These are phyloP conservation scores for Trichodelitschia bisporula DNA, from an alignment of 495 filamentous ascomycete genomes.

Conservation along the genomic window DNA sequence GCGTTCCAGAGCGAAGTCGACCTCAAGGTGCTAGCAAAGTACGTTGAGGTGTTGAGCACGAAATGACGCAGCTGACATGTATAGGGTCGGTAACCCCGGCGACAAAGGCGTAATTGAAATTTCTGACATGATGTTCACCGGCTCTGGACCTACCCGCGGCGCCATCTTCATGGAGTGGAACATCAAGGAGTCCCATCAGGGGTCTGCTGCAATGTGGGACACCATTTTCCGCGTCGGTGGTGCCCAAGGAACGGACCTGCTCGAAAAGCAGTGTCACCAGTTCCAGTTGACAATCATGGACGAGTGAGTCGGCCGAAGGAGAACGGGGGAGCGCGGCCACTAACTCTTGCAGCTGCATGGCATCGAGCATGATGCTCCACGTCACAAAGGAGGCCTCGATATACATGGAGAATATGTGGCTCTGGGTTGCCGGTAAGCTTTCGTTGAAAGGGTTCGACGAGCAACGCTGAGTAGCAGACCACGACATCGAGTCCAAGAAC, in stretches of 20 bases:
- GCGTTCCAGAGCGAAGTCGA: conserved; percentile 1
- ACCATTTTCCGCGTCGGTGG: neutral
- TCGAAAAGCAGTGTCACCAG: conserved; percentile 30
- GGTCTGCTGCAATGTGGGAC: neutral
- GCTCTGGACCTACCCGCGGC: conserved; percentile 25
- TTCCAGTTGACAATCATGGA: conserved; percentile 30
- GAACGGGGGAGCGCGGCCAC: conserved; percentile 20
- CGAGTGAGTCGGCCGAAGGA: too few relatives aligned
- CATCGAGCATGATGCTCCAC: conserved; percentile 26
- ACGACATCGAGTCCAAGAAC: conserved; percentile 20
- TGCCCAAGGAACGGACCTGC: too few relatives aligned
- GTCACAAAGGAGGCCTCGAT: conserved; percentile 21
- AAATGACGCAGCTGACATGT: too few relatives aligned
- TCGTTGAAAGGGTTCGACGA: too few relatives aligned
- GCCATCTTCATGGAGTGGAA: conserved; percentile 27
- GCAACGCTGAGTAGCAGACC: too few relatives aligned
- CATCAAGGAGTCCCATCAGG: conserved; percentile 9
- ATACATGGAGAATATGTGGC: conserved; percentile 35
- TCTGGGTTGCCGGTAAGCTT: conserved; percentile 32
- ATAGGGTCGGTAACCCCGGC: conserved; percentile 2
- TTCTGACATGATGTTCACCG: conserved; percentile 24
- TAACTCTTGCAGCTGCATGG: conserved; percentile 19
- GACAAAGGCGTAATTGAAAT: conserved; percentile 3
- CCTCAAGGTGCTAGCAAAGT: conserved; percentile 1
- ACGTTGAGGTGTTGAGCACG: too few relatives aligned